Base-by-base conservation (phyloP, 1,284 basidiomycete species). In the Farysia itapuensis region DNA sequence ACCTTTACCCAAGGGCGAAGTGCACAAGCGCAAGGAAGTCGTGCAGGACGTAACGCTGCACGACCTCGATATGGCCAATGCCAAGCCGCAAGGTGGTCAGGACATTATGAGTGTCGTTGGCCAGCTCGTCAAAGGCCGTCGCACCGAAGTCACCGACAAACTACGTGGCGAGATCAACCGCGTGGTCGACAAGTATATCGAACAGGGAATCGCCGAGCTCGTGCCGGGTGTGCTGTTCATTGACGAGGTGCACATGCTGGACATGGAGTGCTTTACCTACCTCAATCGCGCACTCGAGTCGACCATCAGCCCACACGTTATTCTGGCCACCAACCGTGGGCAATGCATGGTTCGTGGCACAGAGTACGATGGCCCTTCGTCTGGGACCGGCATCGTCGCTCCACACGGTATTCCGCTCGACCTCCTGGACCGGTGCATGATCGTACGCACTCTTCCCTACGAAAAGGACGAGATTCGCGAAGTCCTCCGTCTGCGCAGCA, bases 61-160 rank as follows among this genome's bases (percentile, higher is more conserved):
- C 46, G 94, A 98, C 76, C 82, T 98, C 32, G 94, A 98, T 77
- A 90, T 93, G 58, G 94, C 93, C 4, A 98, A 98, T 77, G 92
- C 93, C 12, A 85, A 91, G 34, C 94, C 94, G 6, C 89, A 90
- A 68, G 84, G 84, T 13, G 93, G 95, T 1, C 94, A 96, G 78
- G 94, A 97, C 73, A 96, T 98, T 76, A 96, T 97, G 93, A 90
- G 88, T 73, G 92, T 98, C 22, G 96, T 98, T 87, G 92, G 94
- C 4, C 94, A 92, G 75, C 82, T 98, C 8, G 90, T 96, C 64
- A 95, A 92, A 78, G 91, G 86, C 30, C 87, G 90, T 22, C 81
- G 93, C 63, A 98, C 94, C 7, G 94, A 98, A 77, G 87, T 98
- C 7, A 98, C 94, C 16, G 94, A 98, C 74, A 98, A 98, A 78